Evolutionary conservation across 2,329 filamentous ascomycete species (phyloP).

Genomic region (Magnaporthiopsis poae): DNA sequence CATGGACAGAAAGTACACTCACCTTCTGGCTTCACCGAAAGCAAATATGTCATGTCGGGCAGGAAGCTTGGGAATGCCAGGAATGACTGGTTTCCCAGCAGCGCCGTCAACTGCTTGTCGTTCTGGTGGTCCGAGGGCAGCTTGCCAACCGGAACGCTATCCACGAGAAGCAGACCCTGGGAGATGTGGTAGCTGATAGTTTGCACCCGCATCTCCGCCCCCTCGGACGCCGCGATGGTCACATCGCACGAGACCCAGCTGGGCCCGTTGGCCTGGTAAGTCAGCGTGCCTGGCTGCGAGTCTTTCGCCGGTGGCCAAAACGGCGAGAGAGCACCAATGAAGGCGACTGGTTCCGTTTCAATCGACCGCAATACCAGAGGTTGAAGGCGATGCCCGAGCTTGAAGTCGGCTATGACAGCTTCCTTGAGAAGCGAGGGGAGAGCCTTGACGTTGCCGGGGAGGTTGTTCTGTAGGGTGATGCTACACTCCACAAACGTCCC

Average conservation of each 20-base stretch:
- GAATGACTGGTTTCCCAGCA: conserved; percentile 46
- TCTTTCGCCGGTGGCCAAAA: neutral
- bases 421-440: conserved; percentile 26
- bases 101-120: conserved; percentile 29
- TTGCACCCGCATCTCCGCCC: conserved; percentile 10
- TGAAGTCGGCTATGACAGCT: conserved; percentile 36
- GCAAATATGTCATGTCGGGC: conserved; percentile 41
- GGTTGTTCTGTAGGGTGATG: conserved; percentile 10
- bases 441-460: conserved; percentile 20
- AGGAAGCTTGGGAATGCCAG: conserved; percentile 42
- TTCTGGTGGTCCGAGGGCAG: conserved; percentile 42
- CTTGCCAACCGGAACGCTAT: conserved; percentile 27
- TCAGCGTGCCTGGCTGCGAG: neutral
- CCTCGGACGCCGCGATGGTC: neutral
- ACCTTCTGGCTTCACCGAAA: conserved; percentile 23
- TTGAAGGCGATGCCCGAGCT: conserved; percentile 30
- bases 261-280: neutral
- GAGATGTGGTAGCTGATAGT: conserved; percentile 25
- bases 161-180: conserved; percentile 27
- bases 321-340: conserved; percentile 11
- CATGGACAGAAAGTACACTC: neutral
- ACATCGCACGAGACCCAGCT: neutral
- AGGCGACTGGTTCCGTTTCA: conserved; percentile 12
- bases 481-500: conserved; percentile 19
- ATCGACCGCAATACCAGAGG: conserved; percentile 26